Evolutionary conservation across 1,284 basidiomycete genomes (phyloP).

Genomic region (Takashimella koratensis): DNA sequence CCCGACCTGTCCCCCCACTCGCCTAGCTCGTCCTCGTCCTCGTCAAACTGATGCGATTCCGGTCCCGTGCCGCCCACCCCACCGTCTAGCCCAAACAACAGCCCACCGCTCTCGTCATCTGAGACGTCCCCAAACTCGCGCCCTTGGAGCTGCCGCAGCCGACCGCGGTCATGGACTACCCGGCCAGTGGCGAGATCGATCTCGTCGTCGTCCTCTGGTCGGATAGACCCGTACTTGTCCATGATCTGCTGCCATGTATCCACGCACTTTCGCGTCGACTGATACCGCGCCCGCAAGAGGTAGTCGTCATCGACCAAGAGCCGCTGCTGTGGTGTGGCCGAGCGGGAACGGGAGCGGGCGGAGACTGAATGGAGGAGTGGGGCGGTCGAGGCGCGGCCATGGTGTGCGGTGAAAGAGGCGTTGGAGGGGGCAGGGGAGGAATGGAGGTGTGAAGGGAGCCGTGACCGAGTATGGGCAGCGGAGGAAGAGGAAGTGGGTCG

Average conservation of each 20-base stretch:
- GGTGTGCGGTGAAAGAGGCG: slow-evolving; percentile 2
- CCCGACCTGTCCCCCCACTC: slow-evolving; percentile 34
- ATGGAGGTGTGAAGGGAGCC: neutral
- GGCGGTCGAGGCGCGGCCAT: slow-evolving; percentile 6
- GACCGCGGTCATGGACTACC: slow-evolving; percentile 32
- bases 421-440: slow-evolving; percentile 1
- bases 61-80: neutral
- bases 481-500: no score
- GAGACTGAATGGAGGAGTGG: slow-evolving; percentile 9
- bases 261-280: slow-evolving; percentile 1
- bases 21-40: slow-evolving; percentile 38
- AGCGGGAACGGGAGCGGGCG: slow-evolving; percentile 9
- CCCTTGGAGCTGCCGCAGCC: slow-evolving; percentile 11
- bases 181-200: slow-evolving; percentile 38
- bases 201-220: slow-evolving; percentile 46
- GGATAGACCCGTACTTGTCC: slow-evolving; percentile 36
- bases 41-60: slow-evolving; percentile 8
- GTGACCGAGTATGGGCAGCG: neutral
- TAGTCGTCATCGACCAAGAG: neutral
- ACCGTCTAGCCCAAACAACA: neutral
- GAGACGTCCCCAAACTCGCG: slow-evolving; percentile 21
- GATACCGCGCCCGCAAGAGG: neutral
- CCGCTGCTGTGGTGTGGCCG: neutral
- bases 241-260: slow-evolving; percentile 37
- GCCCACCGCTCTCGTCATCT: slow-evolving; percentile 4